Percentiles rank a stretch among this genome's conserved stretches.
These are phyloP conservation scores for Daldinia caldariorum DNA, from an alignment of 495 filamentous ascomycete genomes.

Conservation along the genomic window DNA sequence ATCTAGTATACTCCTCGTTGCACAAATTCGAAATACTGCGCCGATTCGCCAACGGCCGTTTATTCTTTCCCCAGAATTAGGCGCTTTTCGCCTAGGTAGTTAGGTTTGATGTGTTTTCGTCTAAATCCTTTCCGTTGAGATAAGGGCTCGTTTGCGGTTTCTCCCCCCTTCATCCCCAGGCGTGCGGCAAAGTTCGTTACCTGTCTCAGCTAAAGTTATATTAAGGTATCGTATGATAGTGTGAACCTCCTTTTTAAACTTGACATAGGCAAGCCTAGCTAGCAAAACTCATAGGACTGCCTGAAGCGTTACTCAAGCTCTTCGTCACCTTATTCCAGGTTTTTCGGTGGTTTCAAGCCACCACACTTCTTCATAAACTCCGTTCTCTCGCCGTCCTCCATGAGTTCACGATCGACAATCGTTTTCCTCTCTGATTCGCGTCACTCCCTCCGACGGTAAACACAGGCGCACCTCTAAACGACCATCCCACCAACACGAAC, in stretches of 20 bases:
- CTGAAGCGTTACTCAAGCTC: background rate
- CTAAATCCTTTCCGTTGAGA: background rate
- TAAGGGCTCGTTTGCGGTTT: background rate
- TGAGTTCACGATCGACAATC: constrained; percentile 43
- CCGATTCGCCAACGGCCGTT: background rate
- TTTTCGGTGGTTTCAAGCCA: constrained; percentile 48
- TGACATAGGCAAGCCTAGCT: too few species aligned
- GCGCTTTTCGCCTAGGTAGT: background rate
- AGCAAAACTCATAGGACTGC: too few species aligned
- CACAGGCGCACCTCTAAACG: constrained; percentile 55
- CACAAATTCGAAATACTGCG: background rate
- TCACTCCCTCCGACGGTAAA: constrained; percentile 32
- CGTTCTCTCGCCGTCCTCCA: constrained; percentile 45
- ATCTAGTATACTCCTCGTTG: constrained; percentile 27
- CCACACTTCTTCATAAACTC: constrained; percentile 50
- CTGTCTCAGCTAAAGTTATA: background rate
- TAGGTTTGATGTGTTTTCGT: background rate
- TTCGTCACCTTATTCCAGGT: constrained; percentile 42
- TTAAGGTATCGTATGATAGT: too few species aligned
- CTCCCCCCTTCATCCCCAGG: background rate
- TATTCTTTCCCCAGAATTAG: background rate
- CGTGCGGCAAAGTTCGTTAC: background rate
- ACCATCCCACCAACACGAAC: constrained; percentile 59
- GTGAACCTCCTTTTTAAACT: too few species aligned
- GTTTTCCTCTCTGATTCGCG: constrained; percentile 35